Base-by-base conservation (phyloP, 2,329 filamentous ascomycete genomes). In the Shiraia sp. region DNA sequence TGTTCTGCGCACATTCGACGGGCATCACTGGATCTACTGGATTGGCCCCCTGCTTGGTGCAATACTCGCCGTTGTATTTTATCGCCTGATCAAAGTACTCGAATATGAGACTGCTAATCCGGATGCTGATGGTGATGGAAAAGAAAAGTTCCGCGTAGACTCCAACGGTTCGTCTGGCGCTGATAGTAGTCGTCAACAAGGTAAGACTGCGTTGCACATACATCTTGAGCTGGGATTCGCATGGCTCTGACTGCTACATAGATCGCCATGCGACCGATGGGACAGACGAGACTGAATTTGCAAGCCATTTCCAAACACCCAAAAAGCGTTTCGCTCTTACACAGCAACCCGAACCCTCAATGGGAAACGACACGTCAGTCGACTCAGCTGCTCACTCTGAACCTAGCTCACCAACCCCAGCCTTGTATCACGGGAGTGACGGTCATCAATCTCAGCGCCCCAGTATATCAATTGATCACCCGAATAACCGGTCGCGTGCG, bases 21-120 rank as follows among this genome's bases (percentile, higher is more conserved):
- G 61, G 30, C 70, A 75, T 45, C 75, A 78, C 54, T 78, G 75
- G 74, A 74, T 78, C 42, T 78, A 78, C 59, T 78, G 75, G 75
- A 42, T 77, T 32, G 75, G 75, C 1, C 75, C 75, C 4, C 47
- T 68, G 5, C 63, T 78, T 4, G 75, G 75, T 13, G 57, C 74
- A 3, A 40, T 75, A 10, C 42, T 77, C 2, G 74, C 75, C 10
- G 74, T 75, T 2, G 50, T 67, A n/a, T 75, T 78, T 54, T 78
- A 78, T 57, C 69, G 71, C 22, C 58, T 77, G 44, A 68, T 78
- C 61, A 78, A 77, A 53, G 40, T 65, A 14, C 65, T 77, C 22
- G 74, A 77, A 53, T 78, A 77, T 51, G 74, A 78, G 58, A 76
- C 74, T 10, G 74, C 74, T 32, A 77, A 76, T 46, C 74, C 74